Evolutionary conservation across 179 eudicot species (phyloP), one percentile per base, ranked within the genome.

Genomic region (Dionaea muscipula): DNA sequence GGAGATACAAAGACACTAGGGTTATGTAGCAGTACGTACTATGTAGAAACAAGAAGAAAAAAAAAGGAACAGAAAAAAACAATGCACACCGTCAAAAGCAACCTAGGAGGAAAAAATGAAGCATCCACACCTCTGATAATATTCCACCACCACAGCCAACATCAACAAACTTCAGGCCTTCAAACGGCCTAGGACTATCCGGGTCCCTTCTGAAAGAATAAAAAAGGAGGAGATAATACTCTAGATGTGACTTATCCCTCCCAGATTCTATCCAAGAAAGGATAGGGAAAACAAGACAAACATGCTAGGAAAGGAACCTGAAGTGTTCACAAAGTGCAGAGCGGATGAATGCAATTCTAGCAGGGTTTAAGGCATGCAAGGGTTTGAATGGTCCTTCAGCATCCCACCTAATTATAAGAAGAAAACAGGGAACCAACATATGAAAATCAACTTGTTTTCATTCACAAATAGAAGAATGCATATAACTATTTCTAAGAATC

Each of bases 61-160:
- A 28, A 28, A 31, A 31, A 31, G 35, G 10, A 31, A 31, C 8
- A 31, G 10, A 31, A 11, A 31, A 31, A 31, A 1, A 31, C 5
- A 31, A 31, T 4, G 35, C 5, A 31, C 35, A 31, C 35, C 35
- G 10, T 11, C 35, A 31, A 31, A 4, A 31, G 35, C 35, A 11
- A 31, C 8, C 35, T 31, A 31, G 10, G 8, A 31, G 10, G 10
- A 31, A 31, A 31, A 11, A 31, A 11, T 6, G 35, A 31, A 31
- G 35, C 35, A 31, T 31, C 21, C 18, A 63, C 72, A 86, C 97
- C 95, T 86, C 97, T 54, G 97, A 83, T 35, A 90, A 45, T 57
- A 90, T 79, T 44, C 97, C 97, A 65, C 97, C 97, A 73, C 97
- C 97, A 72, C 95, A 90, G 49, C 97, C 97, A 71, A 90, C 90